Conservation (phyloP, 2,329 filamentous ascomycete genomes). For the Pyrenophora teres region DNA sequence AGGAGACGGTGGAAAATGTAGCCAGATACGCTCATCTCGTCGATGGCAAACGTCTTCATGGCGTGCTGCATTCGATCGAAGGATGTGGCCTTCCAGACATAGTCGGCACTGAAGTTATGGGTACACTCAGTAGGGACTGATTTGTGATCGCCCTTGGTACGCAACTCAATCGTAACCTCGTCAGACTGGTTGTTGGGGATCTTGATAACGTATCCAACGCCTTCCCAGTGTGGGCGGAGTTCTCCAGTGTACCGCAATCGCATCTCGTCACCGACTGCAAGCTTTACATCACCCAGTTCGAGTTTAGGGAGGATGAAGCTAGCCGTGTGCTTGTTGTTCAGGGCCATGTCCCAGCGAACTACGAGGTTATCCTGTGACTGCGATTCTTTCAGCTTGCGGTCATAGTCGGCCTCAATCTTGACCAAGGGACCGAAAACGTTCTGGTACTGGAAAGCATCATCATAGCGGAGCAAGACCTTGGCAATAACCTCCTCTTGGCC, state of each 20-base stretch:
- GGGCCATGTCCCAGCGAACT: constrained; percentile 90
- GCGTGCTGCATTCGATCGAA: constrained; percentile 99
- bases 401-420: constrained; percentile 99
- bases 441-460: constrained; percentile 97
- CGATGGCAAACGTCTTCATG: constrained; percentile 98
- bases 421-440: constrained; percentile 98
- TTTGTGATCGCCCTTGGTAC: constrained; percentile 94
- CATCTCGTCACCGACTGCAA: constrained; percentile 98
- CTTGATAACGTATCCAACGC: constrained; percentile 98
- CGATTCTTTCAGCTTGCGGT: constrained; percentile 97
- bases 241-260: constrained; percentile 95
- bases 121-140: constrained; percentile 94
- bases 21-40: constrained; percentile 97
- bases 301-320: constrained; percentile 97
- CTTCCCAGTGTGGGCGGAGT: constrained; percentile 89
- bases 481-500: constrained; percentile 94
- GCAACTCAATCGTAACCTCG: constrained; percentile 92
- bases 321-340: constrained; percentile 97
- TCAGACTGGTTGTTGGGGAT: constrained; percentile 99
- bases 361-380: constrained; percentile 96
- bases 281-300: constrained; percentile 94
- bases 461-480: constrained; percentile 89
- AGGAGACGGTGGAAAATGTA: constrained; percentile 98
- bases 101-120: constrained; percentile 97
- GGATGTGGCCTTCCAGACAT: constrained; percentile 99